These are phyloP conservation scores for Lentinus brumalis DNA, from an alignment of 768 basidiomycete species.

Conservation along the genomic window DNA sequence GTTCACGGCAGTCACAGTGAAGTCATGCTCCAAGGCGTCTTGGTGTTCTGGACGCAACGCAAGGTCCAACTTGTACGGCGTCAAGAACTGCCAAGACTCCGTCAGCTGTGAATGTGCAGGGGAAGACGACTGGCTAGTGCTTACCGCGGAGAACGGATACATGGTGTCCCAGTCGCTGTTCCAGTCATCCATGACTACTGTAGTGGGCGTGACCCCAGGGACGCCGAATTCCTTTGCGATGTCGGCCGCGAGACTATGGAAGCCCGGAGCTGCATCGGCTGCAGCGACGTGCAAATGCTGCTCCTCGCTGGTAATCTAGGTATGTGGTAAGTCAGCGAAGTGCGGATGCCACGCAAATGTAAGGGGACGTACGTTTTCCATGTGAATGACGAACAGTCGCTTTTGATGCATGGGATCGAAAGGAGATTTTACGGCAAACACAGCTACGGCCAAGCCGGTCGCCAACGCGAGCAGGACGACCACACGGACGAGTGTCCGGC, in stretches of 20 bases:
- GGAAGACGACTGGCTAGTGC: constrained; percentile 23
- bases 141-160: constrained; percentile 77
- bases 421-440: constrained; percentile 60
- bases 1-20: constrained; percentile 60
- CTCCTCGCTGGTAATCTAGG: constrained; percentile 68
- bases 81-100: constrained; percentile 63
- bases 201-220: constrained; percentile 39
- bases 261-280: constrained; percentile 83
- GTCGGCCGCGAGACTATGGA: constrained; percentile 57
- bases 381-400: constrained; percentile 78
- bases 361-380: constrained; percentile 73
- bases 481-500: constrained; percentile 36
- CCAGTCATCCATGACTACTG: constrained; percentile 68
- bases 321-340: constrained; percentile 2
- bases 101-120: not conserved
- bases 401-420: constrained; percentile 90
- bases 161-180: constrained; percentile 89
- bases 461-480: constrained; percentile 49
- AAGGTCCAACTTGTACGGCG: constrained; percentile 78
- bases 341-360: not conserved
- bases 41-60: constrained; percentile 41
- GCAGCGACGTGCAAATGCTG: constrained; percentile 79
- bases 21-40: constrained; percentile 33
- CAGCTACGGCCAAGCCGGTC: constrained; percentile 53
- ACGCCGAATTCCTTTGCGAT: constrained; percentile 65